Percentiles rank a stretch among this genome's conserved stretches.
These are phyloP conservation scores for Cladosporium sp. DNA, from an alignment of 2,329 filamentous ascomycete genomes.

Conservation along the genomic window DNA sequence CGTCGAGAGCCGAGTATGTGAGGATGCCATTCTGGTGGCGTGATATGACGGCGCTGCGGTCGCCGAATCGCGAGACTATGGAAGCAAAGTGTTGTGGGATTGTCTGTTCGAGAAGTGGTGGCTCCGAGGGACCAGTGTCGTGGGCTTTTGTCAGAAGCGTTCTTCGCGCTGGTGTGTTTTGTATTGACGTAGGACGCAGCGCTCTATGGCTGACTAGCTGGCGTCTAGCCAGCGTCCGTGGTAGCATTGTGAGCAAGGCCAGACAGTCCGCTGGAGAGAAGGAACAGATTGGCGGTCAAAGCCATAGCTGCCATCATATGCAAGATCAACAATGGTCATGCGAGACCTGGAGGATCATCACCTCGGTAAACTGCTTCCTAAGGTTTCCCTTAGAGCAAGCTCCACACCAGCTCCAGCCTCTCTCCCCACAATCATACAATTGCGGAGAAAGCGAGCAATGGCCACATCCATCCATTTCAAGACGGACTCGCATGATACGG, in stretches of 20 bases:
- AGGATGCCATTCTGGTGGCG: slow-evolving; percentile 60
- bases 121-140: slow-evolving; percentile 44
- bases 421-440: no score
- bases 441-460: no score
- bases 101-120: slow-evolving; percentile 62
- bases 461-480: no score
- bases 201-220: neutral
- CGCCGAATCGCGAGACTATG: slow-evolving; percentile 61
- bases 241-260: neutral
- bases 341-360: slow-evolving; percentile 1
- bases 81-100: slow-evolving; percentile 68
- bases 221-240: neutral
- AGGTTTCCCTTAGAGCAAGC: neutral
- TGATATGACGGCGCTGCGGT: slow-evolving; percentile 59
- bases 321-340: neutral
- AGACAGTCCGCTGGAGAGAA: neutral
- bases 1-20: slow-evolving; percentile 72
- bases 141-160: slow-evolving; percentile 27
- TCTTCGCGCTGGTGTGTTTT: neutral
- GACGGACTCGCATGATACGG: no score
- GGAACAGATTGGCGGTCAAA: neutral
- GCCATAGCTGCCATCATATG: neutral
- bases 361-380: neutral
- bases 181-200: neutral
- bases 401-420: neutral